Conservation (phyloP, 768 basidiomycete species). For the Boletus vinaceobasis region DNA sequence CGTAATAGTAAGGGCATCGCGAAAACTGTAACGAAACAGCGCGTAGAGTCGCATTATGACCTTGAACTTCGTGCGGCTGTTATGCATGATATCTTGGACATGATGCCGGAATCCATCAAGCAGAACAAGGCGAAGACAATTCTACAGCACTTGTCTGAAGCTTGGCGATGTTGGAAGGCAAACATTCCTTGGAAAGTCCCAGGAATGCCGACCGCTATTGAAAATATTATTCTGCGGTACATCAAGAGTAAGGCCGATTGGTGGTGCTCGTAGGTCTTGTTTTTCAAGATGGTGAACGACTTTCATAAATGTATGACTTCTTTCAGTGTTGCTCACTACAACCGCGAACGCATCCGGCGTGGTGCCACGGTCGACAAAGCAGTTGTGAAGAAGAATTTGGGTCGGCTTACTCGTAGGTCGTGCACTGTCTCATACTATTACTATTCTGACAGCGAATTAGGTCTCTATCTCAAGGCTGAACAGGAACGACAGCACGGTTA, state of each 20-base stretch:
- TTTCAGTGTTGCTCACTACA: constrained; percentile 88
- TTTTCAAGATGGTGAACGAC: neutral
- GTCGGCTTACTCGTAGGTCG: constrained; percentile 84
- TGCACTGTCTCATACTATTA: neutral
- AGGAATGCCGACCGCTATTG: constrained; percentile 98
- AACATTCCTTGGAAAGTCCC: constrained; percentile 99
- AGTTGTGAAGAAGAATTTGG: constrained; percentile 98
- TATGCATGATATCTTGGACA: constrained; percentile 99
- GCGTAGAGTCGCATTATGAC: constrained; percentile 98
- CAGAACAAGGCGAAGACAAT: constrained; percentile 99
- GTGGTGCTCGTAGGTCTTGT: constrained; percentile 80
- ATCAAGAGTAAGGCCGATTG: constrained; percentile 99
- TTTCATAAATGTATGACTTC: neutral
- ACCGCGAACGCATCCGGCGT: constrained; percentile 94
- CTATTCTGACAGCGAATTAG: constrained; percentile 31
- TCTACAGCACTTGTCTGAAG: constrained; percentile 94
- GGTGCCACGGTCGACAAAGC: constrained; percentile 98
- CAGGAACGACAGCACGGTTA: constrained; percentile 99
- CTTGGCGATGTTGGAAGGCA: constrained; percentile 97
- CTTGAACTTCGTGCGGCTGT: constrained; percentile 96
- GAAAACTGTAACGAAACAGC: constrained; percentile 98
- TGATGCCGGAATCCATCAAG: constrained; percentile 99
- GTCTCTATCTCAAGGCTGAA: constrained; percentile 95
- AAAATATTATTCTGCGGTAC: constrained; percentile 97
- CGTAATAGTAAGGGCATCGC: constrained; percentile 95